These are phyloP conservation scores for Fraxinus platypoda DNA, from an alignment of 305 asterid genomes.

Conservation along the genomic window DNA sequence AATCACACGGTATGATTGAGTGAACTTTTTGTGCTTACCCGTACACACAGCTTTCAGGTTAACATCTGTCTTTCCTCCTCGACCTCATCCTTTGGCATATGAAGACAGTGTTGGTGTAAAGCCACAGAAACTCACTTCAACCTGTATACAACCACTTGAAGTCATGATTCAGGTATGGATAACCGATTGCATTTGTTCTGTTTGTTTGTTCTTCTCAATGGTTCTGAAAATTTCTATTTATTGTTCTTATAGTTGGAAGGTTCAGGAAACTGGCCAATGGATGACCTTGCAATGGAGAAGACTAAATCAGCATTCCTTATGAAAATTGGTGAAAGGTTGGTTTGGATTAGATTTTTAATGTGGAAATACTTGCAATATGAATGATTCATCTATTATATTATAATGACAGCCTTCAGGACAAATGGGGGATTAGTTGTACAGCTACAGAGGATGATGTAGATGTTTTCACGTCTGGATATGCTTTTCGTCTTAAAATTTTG, in stretches of 20 bases:
- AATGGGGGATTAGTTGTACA: slow-evolving; percentile 59
- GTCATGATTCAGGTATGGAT: slow-evolving; percentile 88
- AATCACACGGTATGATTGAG: background rate
- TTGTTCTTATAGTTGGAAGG: slow-evolving; percentile 77
- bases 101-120: slow-evolving; percentile 44
- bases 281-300: slow-evolving; percentile 90
- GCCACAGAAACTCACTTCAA: slow-evolving; percentile 57
- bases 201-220: slow-evolving; percentile 14
- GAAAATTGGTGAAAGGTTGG: slow-evolving; percentile 88
- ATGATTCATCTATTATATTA: slow-evolving; percentile 27
- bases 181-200: slow-evolving; percentile 12
- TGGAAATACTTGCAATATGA: slow-evolving; percentile 4
- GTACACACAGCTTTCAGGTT: slow-evolving; percentile 83
- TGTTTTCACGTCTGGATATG: slow-evolving; percentile 85
- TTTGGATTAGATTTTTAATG: slow-evolving; percentile 21
- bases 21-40: slow-evolving; percentile 29
- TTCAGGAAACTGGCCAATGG: slow-evolving; percentile 98
- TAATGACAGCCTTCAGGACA: slow-evolving; percentile 69
- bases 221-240: slow-evolving; percentile 17
- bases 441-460: slow-evolving; percentile 90
- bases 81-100: slow-evolving; percentile 86
- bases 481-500: slow-evolving; percentile 87
- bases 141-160: slow-evolving; percentile 77
- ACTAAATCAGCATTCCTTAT: slow-evolving; percentile 94
- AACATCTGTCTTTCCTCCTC: slow-evolving; percentile 84